Conservation (phyloP, 2,329 filamentous ascomycete species). For the Cladophialophora carrionii region DNA sequence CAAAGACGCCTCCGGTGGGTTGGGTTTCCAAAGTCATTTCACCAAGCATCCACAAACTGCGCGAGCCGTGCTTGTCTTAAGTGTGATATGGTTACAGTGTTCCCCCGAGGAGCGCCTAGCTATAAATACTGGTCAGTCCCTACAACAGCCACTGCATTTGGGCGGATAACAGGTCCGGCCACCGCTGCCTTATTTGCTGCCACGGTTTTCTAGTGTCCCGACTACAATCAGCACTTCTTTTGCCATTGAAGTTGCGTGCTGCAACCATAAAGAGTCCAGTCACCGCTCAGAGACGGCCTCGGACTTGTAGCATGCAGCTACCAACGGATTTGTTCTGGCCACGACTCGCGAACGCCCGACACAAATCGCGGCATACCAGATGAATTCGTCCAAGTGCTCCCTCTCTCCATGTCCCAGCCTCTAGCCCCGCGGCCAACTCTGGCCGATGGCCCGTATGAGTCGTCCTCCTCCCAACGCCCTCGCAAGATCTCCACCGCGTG, state of each 20-base stretch:
- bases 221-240: not conserved
- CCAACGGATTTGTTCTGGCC: not conserved
- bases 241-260: not conserved
- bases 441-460: constrained; percentile 1
- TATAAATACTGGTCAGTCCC: constrained; percentile 5
- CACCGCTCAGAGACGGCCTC: not conserved
- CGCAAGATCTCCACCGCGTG: constrained; percentile 39
- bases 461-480: constrained; percentile 23
- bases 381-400: not conserved
- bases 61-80: not conserved
- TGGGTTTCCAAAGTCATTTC: not conserved
- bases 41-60: not conserved
- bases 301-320: constrained; percentile 2
- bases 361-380: constrained; percentile 1
- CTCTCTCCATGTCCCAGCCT: constrained; percentile 35
- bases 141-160: not conserved
- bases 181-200: constrained; percentile 11
- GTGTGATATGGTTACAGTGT: constrained; percentile 2
- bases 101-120: constrained; percentile 8
- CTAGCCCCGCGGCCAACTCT: constrained; percentile 31
- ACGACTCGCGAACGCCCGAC: not conserved
- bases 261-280: not conserved
- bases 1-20: not conserved
- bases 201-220: not conserved
- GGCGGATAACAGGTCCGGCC: constrained; percentile 13